A percentile compares a stretch with the other conserved stretches of the same genome.
These are phyloP conservation scores for Hypoxylon subgilvum DNA, from an alignment of 495 filamentous ascomycete species.

Conservation along the genomic window DNA sequence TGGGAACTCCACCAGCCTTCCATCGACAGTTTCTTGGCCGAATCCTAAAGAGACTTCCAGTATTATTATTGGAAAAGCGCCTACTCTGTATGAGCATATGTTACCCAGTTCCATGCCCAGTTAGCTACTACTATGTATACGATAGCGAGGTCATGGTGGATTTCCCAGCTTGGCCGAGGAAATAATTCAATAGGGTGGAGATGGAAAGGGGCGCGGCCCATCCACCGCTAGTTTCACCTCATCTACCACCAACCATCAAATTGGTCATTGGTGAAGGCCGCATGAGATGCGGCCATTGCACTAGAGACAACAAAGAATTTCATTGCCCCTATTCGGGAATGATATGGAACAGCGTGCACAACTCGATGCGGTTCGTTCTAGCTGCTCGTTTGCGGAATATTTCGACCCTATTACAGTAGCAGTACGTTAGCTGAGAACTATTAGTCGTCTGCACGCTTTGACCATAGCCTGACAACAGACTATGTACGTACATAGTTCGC, in stretches of 20 bases:
- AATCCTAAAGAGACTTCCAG: conserved; percentile 11
- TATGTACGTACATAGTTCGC: no score
- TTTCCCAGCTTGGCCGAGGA: not conserved
- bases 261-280: conserved; percentile 32
- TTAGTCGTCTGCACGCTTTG: conserved; percentile 36
- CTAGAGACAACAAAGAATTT: conserved; percentile 17
- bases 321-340: conserved; percentile 21
- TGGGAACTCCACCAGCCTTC: conserved; percentile 13
- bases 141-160: conserved; percentile 11
- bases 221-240: conserved; percentile 34
- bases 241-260: conserved; percentile 2
- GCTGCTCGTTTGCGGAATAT: conserved; percentile 24
- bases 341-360: conserved; percentile 10
- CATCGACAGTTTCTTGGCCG: conserved; percentile 8
- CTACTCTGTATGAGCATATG: not conserved
- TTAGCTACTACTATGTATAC: conserved; percentile 21
- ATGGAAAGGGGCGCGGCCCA: conserved; percentile 11
- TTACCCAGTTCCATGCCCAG: no score
- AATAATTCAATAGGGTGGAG: not conserved
- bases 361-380: conserved; percentile 7
- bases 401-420: conserved; percentile 27
- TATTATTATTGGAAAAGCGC: no score
- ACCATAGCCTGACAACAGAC: conserved; percentile 16
- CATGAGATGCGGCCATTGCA: conserved; percentile 27
- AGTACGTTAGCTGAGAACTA: conserved; percentile 14